phyloP scores from a whole-genome alignment of 2,329 filamentous ascomycete genomes.

The Trichoderma arundinaceum region DNA sequence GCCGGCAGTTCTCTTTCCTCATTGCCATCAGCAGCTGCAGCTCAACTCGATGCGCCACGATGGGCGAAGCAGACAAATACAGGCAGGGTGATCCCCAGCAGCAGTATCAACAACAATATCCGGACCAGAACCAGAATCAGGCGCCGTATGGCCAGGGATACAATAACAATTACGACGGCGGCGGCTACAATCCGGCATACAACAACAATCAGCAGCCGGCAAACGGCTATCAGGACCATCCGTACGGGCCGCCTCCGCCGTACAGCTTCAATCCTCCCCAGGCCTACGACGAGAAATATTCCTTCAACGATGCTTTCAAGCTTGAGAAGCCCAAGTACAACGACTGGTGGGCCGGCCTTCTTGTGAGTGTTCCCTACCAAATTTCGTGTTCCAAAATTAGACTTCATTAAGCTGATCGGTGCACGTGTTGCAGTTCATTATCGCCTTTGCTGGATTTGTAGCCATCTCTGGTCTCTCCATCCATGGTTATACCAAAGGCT shows the following conservation, averaged over 20 bases:
- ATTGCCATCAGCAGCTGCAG: not conserved
- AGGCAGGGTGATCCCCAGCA: conserved; percentile 33
- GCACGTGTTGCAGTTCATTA: conserved; percentile 62
- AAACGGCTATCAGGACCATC: conserved; percentile 7
- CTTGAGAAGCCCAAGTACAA: conserved; percentile 85
- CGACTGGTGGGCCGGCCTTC: conserved; percentile 84
- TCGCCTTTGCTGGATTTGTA: conserved; percentile 73
- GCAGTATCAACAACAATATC: conserved; percentile 32
- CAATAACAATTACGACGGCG: not conserved
- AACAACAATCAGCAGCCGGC: conserved; percentile 13
- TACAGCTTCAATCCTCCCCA: conserved; percentile 48
- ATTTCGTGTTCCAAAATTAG: too few species aligned
- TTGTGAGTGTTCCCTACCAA: conserved; percentile 56
- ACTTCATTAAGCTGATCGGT: conserved; percentile 10
- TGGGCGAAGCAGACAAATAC: conserved; percentile 47
- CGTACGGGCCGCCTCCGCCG: conserved; percentile 41
- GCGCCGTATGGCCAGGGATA: conserved; percentile 31
- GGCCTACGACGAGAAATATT: conserved; percentile 54
- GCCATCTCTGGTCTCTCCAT: conserved; percentile 78
- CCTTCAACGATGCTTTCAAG: conserved; percentile 83
- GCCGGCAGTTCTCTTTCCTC: not conserved
- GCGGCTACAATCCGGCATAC: conserved; percentile 27
- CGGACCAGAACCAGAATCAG: conserved; percentile 34
- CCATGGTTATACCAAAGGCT: conserved; percentile 69
- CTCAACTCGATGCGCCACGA: conserved; percentile 32